Base-by-base conservation (phyloP, 1,139 yeast genomes). In the Suzukiozyma palmioleophila region DNA sequence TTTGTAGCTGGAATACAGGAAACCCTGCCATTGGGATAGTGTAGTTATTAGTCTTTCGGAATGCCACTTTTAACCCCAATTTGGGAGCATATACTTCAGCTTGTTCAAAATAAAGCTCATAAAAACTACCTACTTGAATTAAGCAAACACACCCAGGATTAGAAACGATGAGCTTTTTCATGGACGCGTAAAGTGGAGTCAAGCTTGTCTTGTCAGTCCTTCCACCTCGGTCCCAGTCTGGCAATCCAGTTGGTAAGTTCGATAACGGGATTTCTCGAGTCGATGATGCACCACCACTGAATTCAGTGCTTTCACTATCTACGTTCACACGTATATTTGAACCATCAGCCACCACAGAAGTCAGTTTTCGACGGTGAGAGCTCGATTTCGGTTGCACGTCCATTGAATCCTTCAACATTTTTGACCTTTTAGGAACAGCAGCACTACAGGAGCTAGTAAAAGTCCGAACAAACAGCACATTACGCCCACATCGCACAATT, bases 21-120 rank as follows among this genome's bases (percentile, higher is more conserved):
- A 92, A 92, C 0, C 98, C 98, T 0, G 97, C 88, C 86, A 92
- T 88, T 1, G 95, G 79, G 1, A 89, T 78, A 8, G 60, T 61
- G 35, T 70, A 75, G 39, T 62, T 66, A 28, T 61, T 68, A 29
- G 76, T 75, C 46, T 61, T 64, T 24, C 68, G 50, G 8, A 56
- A 46, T 2, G 74, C 71, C 11, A 71, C 71, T 42, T 67, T 63
- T 24, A 92, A 62, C 28, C 90, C 90, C 38, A 92, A 61, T 42
- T 77, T 62, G 1, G 86, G 83, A 0, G 88, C 96, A 57, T 74
- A 82, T 30, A 69, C 70, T 21, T 78, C 77, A 0, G 97, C 97
- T 48, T 89, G 95, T 37, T 89, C 90, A 53, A 85, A 88, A 55
- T 90, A 90, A 7, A 90, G 62, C 52, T 89, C 97, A 54, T 87